A percentile compares a stretch with the other conserved stretches of the same genome.
Conservation (phyloP, 2,329 filamentous ascomycete genomes). For the Thielaviopsis euricoi region DNA sequence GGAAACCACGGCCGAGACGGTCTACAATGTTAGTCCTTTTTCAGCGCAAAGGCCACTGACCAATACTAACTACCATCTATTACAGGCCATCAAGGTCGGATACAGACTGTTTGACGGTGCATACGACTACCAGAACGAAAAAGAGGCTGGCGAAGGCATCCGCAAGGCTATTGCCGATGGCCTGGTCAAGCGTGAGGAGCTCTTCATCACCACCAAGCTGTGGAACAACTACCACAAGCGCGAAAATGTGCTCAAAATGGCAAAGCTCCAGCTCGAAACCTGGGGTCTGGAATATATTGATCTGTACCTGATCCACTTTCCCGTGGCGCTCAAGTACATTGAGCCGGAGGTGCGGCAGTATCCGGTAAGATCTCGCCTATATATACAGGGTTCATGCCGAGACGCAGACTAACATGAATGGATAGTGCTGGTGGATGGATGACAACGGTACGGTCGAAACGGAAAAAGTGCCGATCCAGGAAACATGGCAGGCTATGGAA, state of each 20-base stretch:
- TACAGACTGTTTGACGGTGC: slow-evolving; percentile 46
- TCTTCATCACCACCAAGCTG: slow-evolving; percentile 86
- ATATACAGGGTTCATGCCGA: slow-evolving; percentile 21
- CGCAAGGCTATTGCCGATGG: slow-evolving; percentile 64
- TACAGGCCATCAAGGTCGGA: slow-evolving; percentile 39
- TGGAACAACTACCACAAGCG: slow-evolving; percentile 85
- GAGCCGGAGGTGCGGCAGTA: slow-evolving; percentile 66
- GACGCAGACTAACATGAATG: not conserved
- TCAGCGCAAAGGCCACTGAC: not conserved
- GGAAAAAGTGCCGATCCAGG: slow-evolving; percentile 51
- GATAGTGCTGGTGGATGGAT: slow-evolving; percentile 9
- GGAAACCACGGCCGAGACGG: slow-evolving; percentile 52
- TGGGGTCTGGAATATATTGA: slow-evolving; percentile 84
- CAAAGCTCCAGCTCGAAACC: slow-evolving; percentile 60
- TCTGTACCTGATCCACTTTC: slow-evolving; percentile 80
- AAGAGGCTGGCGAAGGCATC: slow-evolving; percentile 60
- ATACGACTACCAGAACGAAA: slow-evolving; percentile 68
- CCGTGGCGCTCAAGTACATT: slow-evolving; percentile 70
- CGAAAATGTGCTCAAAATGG: slow-evolving; percentile 60
- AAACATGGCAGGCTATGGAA: slow-evolving; percentile 76
- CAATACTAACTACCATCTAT: not conserved
- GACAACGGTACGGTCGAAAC: slow-evolving; percentile 6
- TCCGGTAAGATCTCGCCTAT: slow-evolving; percentile 51
- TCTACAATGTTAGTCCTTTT: slow-evolving; percentile 42
- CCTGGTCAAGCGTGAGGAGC: slow-evolving; percentile 51